A percentile compares a stretch with the other conserved stretches of the same genome.
Evolutionary conservation across 345 rosid species (phyloP).

Genomic region (Barbarea vulgaris): DNA sequence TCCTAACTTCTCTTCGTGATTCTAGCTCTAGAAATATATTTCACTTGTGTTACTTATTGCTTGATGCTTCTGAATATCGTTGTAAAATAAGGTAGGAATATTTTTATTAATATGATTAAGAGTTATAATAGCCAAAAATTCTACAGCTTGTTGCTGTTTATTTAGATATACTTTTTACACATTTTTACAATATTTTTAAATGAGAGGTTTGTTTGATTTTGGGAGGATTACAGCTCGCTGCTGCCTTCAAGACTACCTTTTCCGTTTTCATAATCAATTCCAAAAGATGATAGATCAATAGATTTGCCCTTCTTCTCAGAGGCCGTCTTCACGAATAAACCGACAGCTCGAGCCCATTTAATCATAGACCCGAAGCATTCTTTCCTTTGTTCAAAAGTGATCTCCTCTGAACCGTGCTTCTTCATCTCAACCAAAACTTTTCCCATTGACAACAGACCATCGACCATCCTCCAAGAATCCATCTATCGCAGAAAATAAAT

Average conservation of each 20-base stretch:
- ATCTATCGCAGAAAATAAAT: background rate
- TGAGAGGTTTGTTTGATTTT: no score
- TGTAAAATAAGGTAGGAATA: background rate
- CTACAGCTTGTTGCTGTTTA: background rate
- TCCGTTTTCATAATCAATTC: background rate
- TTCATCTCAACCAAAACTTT: background rate
- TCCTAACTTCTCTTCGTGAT: no score
- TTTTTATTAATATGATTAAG: background rate
- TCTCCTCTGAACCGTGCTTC: conserved; percentile 3
- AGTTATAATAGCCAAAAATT: background rate
- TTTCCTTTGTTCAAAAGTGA: conserved; percentile 3
- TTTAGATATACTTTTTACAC: background rate
- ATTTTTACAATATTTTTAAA: background rate
- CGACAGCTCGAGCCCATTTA: background rate
- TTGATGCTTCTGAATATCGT: background rate
- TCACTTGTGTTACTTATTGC: background rate
- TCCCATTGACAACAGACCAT: conserved; percentile 5
- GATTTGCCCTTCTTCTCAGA: background rate
- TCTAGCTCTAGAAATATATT: background rate
- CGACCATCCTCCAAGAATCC: conserved; percentile 10
- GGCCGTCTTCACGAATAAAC: background rate
- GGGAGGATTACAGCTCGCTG: no score
- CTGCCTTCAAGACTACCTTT: no score
- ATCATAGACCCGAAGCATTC: background rate
- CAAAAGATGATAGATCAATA: conserved; percentile 13